These are phyloP conservation scores for Clavariopsis aquatica DNA, from an alignment of 495 filamentous ascomycete species.

Conservation along the genomic window DNA sequence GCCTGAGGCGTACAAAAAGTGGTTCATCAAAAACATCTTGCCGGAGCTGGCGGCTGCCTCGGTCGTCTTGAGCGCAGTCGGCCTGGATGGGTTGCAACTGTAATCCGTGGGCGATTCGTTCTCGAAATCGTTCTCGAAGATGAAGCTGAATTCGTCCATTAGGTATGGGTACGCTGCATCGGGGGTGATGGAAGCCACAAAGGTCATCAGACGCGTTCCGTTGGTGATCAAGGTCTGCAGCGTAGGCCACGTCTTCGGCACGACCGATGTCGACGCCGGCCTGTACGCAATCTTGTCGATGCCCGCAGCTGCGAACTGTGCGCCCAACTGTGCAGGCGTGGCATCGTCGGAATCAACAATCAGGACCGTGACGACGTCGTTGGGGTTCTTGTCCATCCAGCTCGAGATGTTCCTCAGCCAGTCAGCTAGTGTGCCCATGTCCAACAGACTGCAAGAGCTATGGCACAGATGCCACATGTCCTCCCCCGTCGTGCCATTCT, in stretches of 20 bases:
- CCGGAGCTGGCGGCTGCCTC: slow-evolving; percentile 31
- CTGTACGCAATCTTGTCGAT: slow-evolving; percentile 42
- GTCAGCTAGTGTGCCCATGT: slow-evolving; percentile 40
- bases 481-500: slow-evolving; percentile 21
- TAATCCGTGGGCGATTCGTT: slow-evolving; percentile 38
- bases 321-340: slow-evolving; percentile 31
- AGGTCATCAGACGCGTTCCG: slow-evolving; percentile 45
- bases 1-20: slow-evolving; percentile 41
- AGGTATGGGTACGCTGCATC: slow-evolving; percentile 42
- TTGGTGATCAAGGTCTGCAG: slow-evolving; percentile 41
- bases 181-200: slow-evolving; percentile 38
- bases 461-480: slow-evolving; percentile 46
- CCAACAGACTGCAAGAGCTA: slow-evolving; percentile 41
- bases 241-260: slow-evolving; percentile 43
- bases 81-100: slow-evolving; percentile 42
- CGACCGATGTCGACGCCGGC: slow-evolving; percentile 24
- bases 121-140: slow-evolving; percentile 48
- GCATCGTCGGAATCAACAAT: slow-evolving; percentile 45
- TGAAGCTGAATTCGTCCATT: slow-evolving; percentile 46
- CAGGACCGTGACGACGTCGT: slow-evolving; percentile 48
- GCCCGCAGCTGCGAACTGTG: slow-evolving; percentile 40
- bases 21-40: slow-evolving; percentile 47
- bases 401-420: slow-evolving; percentile 43
- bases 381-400: slow-evolving; percentile 46
- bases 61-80: slow-evolving; percentile 31